A percentile compares a stretch with the other conserved stretches of the same genome.
Conservation (phyloP, 2,329 filamentous ascomycete genomes). For the Biscogniauxia marginata region DNA sequence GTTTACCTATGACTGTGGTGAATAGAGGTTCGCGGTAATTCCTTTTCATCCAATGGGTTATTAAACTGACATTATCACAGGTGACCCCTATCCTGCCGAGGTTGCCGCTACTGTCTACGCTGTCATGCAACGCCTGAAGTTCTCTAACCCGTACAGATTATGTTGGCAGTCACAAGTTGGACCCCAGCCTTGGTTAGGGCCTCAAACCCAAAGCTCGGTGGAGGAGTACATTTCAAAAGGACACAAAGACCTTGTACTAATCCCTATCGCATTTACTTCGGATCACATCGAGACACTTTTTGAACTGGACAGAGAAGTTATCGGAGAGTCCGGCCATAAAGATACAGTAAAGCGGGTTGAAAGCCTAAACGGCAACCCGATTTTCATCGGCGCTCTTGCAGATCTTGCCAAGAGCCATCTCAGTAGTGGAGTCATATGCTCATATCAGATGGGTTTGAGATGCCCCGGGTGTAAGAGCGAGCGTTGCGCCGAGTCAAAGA, state of each 20-base stretch:
- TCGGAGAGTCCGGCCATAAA: constrained; percentile 75
- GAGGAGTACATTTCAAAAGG: constrained; percentile 87
- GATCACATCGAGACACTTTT: constrained; percentile 98
- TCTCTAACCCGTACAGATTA: constrained; percentile 86
- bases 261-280: constrained; percentile 97
- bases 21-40: constrained; percentile 67
- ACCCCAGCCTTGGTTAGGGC: constrained; percentile 90
- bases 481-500: constrained; percentile 75
- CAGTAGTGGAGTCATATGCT: constrained; percentile 65
- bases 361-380: constrained; percentile 83
- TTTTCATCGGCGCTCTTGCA: constrained; percentile 88
- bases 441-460: constrained; percentile 81
- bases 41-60: neutral
- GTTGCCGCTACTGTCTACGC: constrained; percentile 94
- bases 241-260: constrained; percentile 84
- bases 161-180: constrained; percentile 99
- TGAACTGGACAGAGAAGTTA: constrained; percentile 92
- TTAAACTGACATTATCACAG: constrained; percentile 41
- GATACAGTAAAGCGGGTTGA: constrained; percentile 88
- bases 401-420: constrained; percentile 83
- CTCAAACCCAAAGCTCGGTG: constrained; percentile 87
- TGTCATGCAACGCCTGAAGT: constrained; percentile 88
- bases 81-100: constrained; percentile 92
- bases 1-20: constrained; percentile 93
- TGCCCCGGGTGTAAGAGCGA: constrained; percentile 94